These are phyloP conservation scores for Didymella sp. DNA, from an alignment of 2,329 filamentous ascomycete genomes.

Conservation along the genomic window DNA sequence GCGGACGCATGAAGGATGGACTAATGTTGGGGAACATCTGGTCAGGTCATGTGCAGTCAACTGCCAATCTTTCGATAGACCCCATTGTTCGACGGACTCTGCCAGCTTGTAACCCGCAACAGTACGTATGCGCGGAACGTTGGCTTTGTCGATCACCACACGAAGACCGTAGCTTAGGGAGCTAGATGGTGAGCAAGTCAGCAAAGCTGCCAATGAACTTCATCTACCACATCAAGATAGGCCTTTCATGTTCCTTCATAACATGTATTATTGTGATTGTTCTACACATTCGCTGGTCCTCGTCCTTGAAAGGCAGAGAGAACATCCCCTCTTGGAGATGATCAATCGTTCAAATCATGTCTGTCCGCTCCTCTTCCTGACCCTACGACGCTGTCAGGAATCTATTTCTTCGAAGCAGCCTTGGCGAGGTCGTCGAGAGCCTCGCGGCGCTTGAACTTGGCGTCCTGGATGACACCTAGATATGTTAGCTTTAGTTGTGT, in stretches of 20 bases:
- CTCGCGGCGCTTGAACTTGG: constrained; percentile 78
- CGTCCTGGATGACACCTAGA: constrained; percentile 73
- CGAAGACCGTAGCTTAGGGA: not conserved
- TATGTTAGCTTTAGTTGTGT: constrained; percentile 7
- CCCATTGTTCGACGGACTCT: not conserved
- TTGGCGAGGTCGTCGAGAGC: constrained; percentile 71
- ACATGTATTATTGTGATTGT: not conserved
- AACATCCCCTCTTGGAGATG: not conserved
- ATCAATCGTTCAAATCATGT: not conserved
- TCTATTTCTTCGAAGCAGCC: constrained; percentile 52
- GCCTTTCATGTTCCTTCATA: not conserved
- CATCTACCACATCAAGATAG: not conserved
- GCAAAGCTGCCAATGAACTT: not conserved
- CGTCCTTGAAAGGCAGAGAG: not conserved
- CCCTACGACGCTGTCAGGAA: not conserved
- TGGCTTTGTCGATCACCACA: not conserved
- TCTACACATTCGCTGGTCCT: not conserved
- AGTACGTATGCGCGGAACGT: not conserved
- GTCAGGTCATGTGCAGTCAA: not conserved
- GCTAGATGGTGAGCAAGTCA: not conserved
- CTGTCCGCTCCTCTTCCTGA: not conserved
- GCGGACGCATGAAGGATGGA: not conserved
- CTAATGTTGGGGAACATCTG: not conserved
- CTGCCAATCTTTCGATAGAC: not conserved
- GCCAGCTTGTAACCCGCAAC: not conserved